phyloP scores from a whole-genome alignment of 192 early-diverging fungal genomes.

The Podila epicladia region DNA sequence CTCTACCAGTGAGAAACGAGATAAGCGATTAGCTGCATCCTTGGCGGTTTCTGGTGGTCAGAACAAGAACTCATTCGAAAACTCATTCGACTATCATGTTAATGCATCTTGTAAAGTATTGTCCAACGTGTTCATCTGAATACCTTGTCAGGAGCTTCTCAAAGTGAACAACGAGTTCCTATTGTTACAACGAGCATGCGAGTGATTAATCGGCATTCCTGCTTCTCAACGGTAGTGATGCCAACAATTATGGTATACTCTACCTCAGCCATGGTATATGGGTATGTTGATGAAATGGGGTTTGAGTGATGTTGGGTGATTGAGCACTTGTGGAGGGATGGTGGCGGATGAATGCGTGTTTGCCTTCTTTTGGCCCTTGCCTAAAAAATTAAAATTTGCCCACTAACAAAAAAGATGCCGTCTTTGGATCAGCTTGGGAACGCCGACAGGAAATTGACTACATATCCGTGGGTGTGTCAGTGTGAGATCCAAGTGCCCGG shows the following conservation, averaged over 20 bases:
- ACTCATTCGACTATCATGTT: background rate
- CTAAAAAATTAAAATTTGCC: background rate
- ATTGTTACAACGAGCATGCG: background rate
- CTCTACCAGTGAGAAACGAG: conserved; percentile 7
- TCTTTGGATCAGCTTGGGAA: background rate
- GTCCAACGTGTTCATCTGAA: background rate
- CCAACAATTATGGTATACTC: background rate
- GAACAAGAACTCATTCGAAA: background rate
- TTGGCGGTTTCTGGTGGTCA: background rate
- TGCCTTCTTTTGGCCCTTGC: no score
- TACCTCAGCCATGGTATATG: background rate
- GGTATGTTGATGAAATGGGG: background rate
- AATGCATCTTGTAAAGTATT: conserved; percentile 26
- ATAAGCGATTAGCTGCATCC: background rate
- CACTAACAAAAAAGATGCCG: no score
- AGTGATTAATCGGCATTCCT: background rate
- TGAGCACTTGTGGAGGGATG: background rate
- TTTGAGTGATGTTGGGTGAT: background rate
- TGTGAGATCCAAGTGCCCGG: no score
- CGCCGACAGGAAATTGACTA: background rate
- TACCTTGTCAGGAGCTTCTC: conserved; percentile 51
- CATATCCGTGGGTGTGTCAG: no score
- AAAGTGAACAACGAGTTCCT: conserved; percentile 53
- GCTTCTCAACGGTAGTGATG: background rate
- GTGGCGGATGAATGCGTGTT: background rate